phyloP scores from a whole-genome alignment of 208 protist species.

The Wallacemonas rigidus region DNA sequence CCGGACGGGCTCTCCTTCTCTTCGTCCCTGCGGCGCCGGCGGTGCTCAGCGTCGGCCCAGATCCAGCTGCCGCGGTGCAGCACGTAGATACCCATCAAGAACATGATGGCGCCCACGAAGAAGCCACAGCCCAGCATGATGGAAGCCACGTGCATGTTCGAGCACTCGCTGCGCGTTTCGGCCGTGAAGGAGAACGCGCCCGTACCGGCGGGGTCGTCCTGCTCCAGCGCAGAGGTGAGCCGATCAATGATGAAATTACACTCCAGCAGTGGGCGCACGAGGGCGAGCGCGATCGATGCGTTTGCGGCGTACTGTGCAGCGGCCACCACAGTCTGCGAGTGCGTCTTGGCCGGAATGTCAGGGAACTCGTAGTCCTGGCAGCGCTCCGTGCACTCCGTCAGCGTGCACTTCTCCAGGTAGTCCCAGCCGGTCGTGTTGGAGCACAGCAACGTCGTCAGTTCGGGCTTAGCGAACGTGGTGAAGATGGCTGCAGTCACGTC shows the following conservation, averaged over 20 bases:
- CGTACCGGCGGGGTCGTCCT: constrained; percentile 6
- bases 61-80: constrained; percentile 67
- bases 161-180: constrained; percentile 35
- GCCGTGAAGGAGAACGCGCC: constrained; percentile 19
- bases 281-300: constrained; percentile 59
- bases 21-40: background rate
- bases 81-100: constrained; percentile 67
- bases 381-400: constrained; percentile 37
- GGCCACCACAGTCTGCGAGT: constrained; percentile 33
- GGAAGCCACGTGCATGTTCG: constrained; percentile 37
- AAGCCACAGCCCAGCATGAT: constrained; percentile 70
- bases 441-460: constrained; percentile 53
- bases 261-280: constrained; percentile 60
- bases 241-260: constrained; percentile 85
- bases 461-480: constrained; percentile 44
- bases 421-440: constrained; percentile 36
- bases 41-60: constrained; percentile 27
- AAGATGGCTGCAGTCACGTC: constrained; percentile 33
- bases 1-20: constrained; percentile 1
- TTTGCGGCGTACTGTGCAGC: constrained; percentile 42
- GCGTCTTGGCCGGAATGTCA: constrained; percentile 23
- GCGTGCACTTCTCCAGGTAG: constrained; percentile 55
- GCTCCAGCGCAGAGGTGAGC: constrained; percentile 45
- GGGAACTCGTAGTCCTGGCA: constrained; percentile 41
- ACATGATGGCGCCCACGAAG: constrained; percentile 79